Percentiles rank a stretch among this genome's conserved stretches.
phyloP scores from a whole-genome alignment of 345 rosid genomes.

The Euclidium syriacum region DNA sequence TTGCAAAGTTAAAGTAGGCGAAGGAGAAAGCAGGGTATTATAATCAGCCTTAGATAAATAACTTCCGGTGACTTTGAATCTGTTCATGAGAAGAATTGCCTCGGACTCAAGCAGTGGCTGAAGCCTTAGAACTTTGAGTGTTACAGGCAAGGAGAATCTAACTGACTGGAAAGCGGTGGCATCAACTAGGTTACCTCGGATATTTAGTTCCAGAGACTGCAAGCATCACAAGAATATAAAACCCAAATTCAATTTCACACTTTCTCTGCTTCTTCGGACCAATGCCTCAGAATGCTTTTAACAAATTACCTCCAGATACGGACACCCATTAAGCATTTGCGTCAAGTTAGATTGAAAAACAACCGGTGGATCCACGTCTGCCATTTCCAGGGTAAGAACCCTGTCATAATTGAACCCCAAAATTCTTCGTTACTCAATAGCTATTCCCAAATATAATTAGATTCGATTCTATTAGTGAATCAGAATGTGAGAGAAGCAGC shows the following conservation, averaged over 20 bases:
- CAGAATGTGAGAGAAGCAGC: not conserved
- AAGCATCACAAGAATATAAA: slow-evolving; percentile 33
- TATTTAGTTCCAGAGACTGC: slow-evolving; percentile 48
- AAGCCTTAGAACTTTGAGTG: slow-evolving; percentile 45
- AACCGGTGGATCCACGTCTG: slow-evolving; percentile 27
- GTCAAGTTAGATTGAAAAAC: slow-evolving; percentile 29
- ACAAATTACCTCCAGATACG: slow-evolving; percentile 50
- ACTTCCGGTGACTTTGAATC: slow-evolving; percentile 21
- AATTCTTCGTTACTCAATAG: not conserved
- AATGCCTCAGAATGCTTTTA: slow-evolving; percentile 29
- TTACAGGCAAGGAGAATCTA: slow-evolving; percentile 36
- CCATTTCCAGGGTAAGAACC: slow-evolving; percentile 45
- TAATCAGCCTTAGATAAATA: slow-evolving; percentile 15
- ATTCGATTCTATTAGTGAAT: not conserved
- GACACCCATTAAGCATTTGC: slow-evolving; percentile 37
- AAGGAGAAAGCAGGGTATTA: slow-evolving; percentile 19
- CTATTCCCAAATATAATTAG: not conserved
- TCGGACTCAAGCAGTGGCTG: slow-evolving; percentile 38
- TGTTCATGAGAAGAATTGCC: slow-evolving; percentile 35
- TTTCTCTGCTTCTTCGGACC: slow-evolving; percentile 30
- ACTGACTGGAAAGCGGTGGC: slow-evolving; percentile 30
- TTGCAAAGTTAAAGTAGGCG: slow-evolving; percentile 34
- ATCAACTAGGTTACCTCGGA: slow-evolving; percentile 37
- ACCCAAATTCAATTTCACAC: slow-evolving; percentile 28
- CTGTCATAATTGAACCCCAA: slow-evolving; percentile 20